Evolutionary conservation across 805 yeast species (phyloP).

Genomic region (Millerozyma miso): DNA sequence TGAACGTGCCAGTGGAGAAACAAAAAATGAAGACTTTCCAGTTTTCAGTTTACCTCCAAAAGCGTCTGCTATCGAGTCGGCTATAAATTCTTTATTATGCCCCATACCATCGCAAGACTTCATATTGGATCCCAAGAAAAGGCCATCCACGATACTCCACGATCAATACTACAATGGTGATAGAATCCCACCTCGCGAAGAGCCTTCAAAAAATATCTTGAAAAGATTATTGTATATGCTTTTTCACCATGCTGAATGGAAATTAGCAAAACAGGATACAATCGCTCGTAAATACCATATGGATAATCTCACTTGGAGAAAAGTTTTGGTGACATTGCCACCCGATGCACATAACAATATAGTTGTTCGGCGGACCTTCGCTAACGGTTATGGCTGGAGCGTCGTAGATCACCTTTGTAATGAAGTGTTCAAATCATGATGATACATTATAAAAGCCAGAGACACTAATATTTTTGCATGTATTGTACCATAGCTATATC

Average conservation of each 20-base stretch:
- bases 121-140: conserved; percentile 28
- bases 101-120: conserved; percentile 35
- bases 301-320: conserved; percentile 37
- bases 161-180: conserved; percentile 36
- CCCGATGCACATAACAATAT: conserved; percentile 47
- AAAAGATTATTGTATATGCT: conserved; percentile 10
- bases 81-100: conserved; percentile 34
- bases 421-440: conserved; percentile 17
- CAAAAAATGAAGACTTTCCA: not conserved
- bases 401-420: conserved; percentile 38
- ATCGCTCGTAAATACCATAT: conserved; percentile 41
- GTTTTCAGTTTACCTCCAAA: conserved; percentile 41
- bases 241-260: conserved; percentile 30
- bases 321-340: conserved; percentile 38
- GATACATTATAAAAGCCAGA: no score
- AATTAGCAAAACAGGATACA: conserved; percentile 34
- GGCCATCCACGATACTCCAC: conserved; percentile 39
- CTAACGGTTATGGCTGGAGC: conserved; percentile 47
- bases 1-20: not conserved
- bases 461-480: no score
- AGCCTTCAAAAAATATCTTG: conserved; percentile 12
- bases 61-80: conserved; percentile 41
- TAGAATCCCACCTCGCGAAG: conserved; percentile 20
- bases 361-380: conserved; percentile 38
- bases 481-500: no score